phyloP scores from a whole-genome alignment of 208 protist species.

The Kentomonas sorsogonicus region DNA sequence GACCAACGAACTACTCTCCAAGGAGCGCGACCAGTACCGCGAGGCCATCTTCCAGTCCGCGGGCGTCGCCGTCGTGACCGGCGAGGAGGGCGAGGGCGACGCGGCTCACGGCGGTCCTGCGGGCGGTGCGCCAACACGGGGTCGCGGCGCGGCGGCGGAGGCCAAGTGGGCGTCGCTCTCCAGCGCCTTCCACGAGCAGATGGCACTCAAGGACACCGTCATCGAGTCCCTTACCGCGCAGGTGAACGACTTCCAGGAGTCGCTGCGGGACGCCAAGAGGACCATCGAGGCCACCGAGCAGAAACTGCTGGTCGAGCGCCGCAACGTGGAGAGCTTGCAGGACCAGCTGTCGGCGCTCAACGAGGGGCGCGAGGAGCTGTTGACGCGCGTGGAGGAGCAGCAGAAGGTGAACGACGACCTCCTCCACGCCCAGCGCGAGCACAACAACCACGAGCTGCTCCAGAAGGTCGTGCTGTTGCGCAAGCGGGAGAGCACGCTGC shows the following conservation, averaged over 20 bases:
- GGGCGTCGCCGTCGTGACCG: conserved; percentile 17
- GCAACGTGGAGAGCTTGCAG: conserved; percentile 27
- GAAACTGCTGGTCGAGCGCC: conserved; percentile 18
- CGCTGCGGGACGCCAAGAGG: conserved; percentile 8
- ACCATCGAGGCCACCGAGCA: conserved; percentile 41
- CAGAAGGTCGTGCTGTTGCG: conserved; percentile 82
- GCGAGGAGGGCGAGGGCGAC: neutral
- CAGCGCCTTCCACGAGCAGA: conserved; percentile 66
- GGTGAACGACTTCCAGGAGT: conserved; percentile 21
- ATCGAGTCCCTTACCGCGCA: conserved; percentile 55
- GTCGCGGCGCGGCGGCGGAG: conserved; percentile 13
- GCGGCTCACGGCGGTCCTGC: neutral
- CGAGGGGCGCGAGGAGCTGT: conserved; percentile 56
- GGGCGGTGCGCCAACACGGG: conserved; percentile 8
- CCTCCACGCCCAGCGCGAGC: conserved; percentile 22
- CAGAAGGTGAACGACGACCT: conserved; percentile 59
- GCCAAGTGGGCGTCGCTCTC: conserved; percentile 40
- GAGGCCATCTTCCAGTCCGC: conserved; percentile 59
- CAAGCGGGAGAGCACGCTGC: conserved; percentile 67
- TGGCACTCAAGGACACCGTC: conserved; percentile 61
- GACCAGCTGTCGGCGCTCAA: conserved; percentile 14
- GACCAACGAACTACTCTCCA: conserved; percentile 49
- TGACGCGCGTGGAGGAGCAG: conserved; percentile 28
- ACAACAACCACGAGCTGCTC: conserved; percentile 52
- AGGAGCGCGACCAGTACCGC: conserved; percentile 78